Base-by-base conservation (phyloP, 1,284 basidiomycete genomes). In the Papiliotrema flavescens region DNA sequence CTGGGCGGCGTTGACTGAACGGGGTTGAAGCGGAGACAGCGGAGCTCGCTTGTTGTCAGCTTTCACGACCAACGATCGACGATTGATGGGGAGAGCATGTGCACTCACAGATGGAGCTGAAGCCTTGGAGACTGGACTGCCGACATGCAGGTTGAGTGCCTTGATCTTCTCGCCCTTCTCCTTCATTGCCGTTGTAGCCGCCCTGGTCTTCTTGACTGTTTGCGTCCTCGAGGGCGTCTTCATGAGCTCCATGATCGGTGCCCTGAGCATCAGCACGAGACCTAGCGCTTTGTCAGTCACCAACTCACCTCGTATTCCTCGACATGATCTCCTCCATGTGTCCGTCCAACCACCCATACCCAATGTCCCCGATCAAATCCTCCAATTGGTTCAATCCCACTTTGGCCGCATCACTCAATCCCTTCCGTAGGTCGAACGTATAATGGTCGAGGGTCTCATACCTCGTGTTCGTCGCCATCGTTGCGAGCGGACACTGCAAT, bases 201-300 rank as follows among this genome's bases (percentile, higher is more conserved):
- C 69, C 42, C 75, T 57, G 0, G 75, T 77, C 64, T 76, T 76
- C 63, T 75, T 75, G 26, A 65, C 63, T 22, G 74, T 77, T 19
- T 66, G 60, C 2, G 73, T 74, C 37, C 69, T 62, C 24, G 73
- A 74, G 13, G 75, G 75, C 0, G 75, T 77, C 59, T 77, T 77
- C 59, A 77, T 71, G 22, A 75, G 59, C 41, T 74, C 69, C 20
- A 71, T 66, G 24, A 77, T 65, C 1, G 71, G 69, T 8, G 66
- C 69, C 43, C 74, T 74, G 52, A 9, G 22, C 11, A 36, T 36
- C 35, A 36, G 35, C 9, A 36, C 11, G 13, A 14, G 8, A 19
- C 32, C 9, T 47, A 26, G 19, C 9, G 28, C 9, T 36, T 14
- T 28, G 9, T 5, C 9, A 47, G 44, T 8, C 6, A 24, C 7